A percentile compares a stretch with the other conserved stretches of the same genome.
phyloP scores from a whole-genome alignment of 305 asterid genomes.

The Fraxinus nigra region DNA sequence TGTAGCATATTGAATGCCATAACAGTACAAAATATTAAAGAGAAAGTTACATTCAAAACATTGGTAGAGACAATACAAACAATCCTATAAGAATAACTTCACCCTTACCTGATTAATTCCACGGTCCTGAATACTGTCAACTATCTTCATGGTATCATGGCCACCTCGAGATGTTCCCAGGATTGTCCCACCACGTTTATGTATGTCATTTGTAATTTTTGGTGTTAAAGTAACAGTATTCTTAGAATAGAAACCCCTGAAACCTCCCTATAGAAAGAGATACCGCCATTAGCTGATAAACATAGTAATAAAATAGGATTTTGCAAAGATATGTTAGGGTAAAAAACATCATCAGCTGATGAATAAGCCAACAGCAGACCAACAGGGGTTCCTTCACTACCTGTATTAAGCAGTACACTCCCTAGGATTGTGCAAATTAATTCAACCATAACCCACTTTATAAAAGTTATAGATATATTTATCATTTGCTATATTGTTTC shows the following conservation, averaged over 20 bases:
- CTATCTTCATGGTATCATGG: constrained; percentile 83
- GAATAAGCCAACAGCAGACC: neutral
- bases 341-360: neutral
- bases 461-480: neutral
- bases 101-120: constrained; percentile 82
- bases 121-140: constrained; percentile 95
- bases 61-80: constrained; percentile 7
- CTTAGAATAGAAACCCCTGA: constrained; percentile 84
- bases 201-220: constrained; percentile 78
- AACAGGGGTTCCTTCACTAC: neutral
- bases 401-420: neutral
- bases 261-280: constrained; percentile 49
- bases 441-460: neutral
- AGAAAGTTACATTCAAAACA: constrained; percentile 17
- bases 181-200: constrained; percentile 97
- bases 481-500: neutral
- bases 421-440: neutral
- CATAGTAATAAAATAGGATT: neutral
- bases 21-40: constrained; percentile 7
- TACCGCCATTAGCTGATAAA: constrained; percentile 14
- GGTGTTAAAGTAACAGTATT: constrained; percentile 75
- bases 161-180: constrained; percentile 98
- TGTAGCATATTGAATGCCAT: constrained; percentile 13
- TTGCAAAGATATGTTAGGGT: neutral
- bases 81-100: neutral